phyloP scores from a whole-genome alignment of 768 basidiomycete species.

The Suillus occidentalis region DNA sequence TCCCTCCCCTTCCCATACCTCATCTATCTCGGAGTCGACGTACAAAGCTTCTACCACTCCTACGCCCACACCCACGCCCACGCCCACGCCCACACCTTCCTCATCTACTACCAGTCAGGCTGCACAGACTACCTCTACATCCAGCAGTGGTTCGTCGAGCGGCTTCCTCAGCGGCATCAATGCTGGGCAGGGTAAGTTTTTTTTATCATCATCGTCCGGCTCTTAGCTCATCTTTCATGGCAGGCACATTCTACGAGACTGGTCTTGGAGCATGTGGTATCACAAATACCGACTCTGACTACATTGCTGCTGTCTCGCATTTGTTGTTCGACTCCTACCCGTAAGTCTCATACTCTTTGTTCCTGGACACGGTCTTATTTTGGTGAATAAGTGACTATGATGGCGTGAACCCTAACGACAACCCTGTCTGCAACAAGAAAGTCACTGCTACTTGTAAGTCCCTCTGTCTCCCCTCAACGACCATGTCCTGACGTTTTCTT shows the following conservation, averaged over 20 bases:
- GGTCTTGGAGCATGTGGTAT: constrained; percentile 46
- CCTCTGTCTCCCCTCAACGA: background rate
- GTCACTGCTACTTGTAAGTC: constrained; percentile 50
- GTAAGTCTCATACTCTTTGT: constrained; percentile 22
- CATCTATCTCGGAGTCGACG: constrained; percentile 4
- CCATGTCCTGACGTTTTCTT: constrained; percentile 10
- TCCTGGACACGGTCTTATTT: background rate
- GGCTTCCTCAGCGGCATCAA: constrained; percentile 51
- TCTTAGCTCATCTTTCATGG: constrained; percentile 3
- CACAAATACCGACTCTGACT: constrained; percentile 29
- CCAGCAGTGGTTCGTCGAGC: background rate
- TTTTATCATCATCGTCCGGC: background rate
- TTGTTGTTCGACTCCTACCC: constrained; percentile 35
- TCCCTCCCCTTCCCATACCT: background rate
- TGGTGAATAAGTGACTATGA: constrained; percentile 47
- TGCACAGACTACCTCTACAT: constrained; percentile 17
- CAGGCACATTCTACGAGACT: constrained; percentile 32
- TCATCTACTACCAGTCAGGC: constrained; percentile 3
- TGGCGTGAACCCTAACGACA: constrained; percentile 66
- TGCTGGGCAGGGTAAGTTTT: constrained; percentile 43
- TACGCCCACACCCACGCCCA: background rate
- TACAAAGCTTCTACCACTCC: background rate
- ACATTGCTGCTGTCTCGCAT: constrained; percentile 38
- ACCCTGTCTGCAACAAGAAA: constrained; percentile 65
- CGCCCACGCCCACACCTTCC: constrained; percentile 2